phyloP scores from a whole-genome alignment of 257 asterid species.

The Salvia hispanica region DNA sequence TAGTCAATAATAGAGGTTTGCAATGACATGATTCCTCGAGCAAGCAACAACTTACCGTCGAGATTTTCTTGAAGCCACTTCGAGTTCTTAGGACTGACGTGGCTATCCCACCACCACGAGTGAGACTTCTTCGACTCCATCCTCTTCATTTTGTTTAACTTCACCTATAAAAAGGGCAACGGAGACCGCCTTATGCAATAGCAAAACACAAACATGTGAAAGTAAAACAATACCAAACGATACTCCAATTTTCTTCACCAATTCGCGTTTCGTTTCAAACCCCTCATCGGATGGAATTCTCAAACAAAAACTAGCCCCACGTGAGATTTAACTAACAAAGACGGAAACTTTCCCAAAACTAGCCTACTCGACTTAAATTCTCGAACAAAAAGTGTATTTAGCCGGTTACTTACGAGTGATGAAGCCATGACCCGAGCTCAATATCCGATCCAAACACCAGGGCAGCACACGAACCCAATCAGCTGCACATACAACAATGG shows the following conservation, averaged over 20 bases:
- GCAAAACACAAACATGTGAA: neutral
- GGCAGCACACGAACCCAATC: conserved; percentile 17
- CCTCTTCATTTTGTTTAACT: conserved; percentile 56
- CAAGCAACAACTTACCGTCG: conserved; percentile 48
- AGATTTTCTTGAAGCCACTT: conserved; percentile 92
- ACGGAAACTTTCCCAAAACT: neutral
- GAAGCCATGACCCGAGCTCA: conserved; percentile 46
- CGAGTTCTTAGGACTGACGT: conserved; percentile 76
- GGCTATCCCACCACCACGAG: conserved; percentile 99
- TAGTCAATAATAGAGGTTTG: no score
- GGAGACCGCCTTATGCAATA: neutral
- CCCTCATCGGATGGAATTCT: no score
- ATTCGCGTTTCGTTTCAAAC: no score
- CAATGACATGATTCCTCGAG: no score
- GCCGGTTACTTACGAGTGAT: conserved; percentile 37
- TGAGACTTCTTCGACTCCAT: conserved; percentile 65
- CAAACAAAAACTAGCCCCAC: no score
- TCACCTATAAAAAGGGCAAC: conserved; percentile 41
- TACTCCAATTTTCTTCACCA: no score
- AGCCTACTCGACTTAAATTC: neutral
- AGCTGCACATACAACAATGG: conserved; percentile 27
- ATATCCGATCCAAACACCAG: conserved; percentile 3
- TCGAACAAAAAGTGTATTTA: neutral
- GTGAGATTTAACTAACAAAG: neutral
- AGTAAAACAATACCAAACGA: no score